Evolutionary conservation across 306 rosid species (phyloP).

Genomic region (Mimosa pudica): DNA sequence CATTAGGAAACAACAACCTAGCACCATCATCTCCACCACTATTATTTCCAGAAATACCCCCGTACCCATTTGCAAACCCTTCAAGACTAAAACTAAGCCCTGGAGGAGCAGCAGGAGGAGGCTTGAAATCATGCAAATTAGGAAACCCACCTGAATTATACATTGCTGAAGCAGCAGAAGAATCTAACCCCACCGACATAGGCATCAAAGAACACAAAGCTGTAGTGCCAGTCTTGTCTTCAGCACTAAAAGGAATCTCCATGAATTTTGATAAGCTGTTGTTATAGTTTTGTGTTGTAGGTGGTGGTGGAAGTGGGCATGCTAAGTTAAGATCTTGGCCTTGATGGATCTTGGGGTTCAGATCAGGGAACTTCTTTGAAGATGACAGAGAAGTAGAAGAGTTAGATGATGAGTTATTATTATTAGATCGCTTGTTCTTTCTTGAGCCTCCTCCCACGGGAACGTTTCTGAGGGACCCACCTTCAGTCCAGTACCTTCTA

Average conservation of each 20-base stretch:
- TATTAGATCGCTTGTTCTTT: conserved; percentile 80
- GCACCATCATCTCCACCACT: conserved; percentile 41
- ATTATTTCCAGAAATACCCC: conserved; percentile 52
- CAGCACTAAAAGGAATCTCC: conserved; percentile 42
- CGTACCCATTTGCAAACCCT: conserved; percentile 74
- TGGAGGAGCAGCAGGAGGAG: conserved; percentile 42
- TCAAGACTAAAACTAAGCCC: conserved; percentile 67
- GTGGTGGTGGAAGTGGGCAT: conserved; percentile 49
- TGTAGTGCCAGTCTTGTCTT: conserved; percentile 29
- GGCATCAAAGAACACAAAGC: conserved; percentile 63
- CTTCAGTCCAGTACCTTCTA: conserved; percentile 98
- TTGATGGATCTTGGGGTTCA: conserved; percentile 79
- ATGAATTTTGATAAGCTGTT: conserved; percentile 50
- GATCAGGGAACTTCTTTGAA: conserved; percentile 51
- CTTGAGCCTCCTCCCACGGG: conserved; percentile 99
- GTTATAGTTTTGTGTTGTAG: conserved; percentile 34
- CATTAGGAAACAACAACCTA: conserved; percentile 75
- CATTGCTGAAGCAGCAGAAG: conserved; percentile 32
- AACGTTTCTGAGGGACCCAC: conserved; percentile 94
- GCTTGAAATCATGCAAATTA: conserved; percentile 66
- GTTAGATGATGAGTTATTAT: no score
- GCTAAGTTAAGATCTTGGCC: conserved; percentile 92
- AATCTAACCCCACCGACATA: conserved; percentile 35
- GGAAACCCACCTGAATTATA: conserved; percentile 57
- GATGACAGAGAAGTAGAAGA: conserved; percentile 17